Percentiles rank a stretch among this genome's conserved stretches.
These are phyloP conservation scores for Hortiboletus campestris DNA, from an alignment of 768 basidiomycete genomes.

Conservation along the genomic window DNA sequence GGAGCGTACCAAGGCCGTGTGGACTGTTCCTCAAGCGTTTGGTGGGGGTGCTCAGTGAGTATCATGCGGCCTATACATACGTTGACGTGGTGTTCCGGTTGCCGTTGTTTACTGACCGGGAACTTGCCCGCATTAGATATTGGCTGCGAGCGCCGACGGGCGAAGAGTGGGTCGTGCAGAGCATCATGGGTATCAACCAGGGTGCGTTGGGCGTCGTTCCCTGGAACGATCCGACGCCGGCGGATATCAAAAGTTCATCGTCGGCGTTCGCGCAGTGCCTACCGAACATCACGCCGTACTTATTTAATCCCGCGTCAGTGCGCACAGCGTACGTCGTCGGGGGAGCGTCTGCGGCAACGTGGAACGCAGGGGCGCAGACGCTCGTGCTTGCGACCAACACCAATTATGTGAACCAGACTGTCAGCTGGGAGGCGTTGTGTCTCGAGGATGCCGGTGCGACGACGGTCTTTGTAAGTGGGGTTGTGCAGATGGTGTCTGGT, in stretches of 20 bases:
- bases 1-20: constrained; percentile 66
- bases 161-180: constrained; percentile 65
- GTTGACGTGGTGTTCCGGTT: too few species aligned
- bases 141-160: constrained; percentile 57
- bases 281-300: constrained; percentile 45
- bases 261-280: constrained; percentile 41
- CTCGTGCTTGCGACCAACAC: constrained; percentile 54
- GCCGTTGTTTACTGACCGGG: too few species aligned
- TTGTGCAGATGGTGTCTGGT: neutral
- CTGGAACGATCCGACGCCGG: constrained; percentile 52
- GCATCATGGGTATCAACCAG: constrained; percentile 66
- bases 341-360: constrained; percentile 50
- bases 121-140: too few species aligned
- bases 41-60: constrained; percentile 31
- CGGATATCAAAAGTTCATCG: constrained; percentile 44
- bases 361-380: constrained; percentile 41
- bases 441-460: constrained; percentile 6
- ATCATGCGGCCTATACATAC: too few species aligned
- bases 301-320: constrained; percentile 41
- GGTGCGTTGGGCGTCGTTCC: constrained; percentile 54
- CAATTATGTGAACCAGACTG: constrained; percentile 36
- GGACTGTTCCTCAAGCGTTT: constrained; percentile 82
- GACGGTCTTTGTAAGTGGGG: constrained; percentile 18
- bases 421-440: constrained; percentile 33
- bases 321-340: constrained; percentile 39